phyloP scores from a whole-genome alignment of 352 stramenopile species.

The Stramenopiles sp. region DNA sequence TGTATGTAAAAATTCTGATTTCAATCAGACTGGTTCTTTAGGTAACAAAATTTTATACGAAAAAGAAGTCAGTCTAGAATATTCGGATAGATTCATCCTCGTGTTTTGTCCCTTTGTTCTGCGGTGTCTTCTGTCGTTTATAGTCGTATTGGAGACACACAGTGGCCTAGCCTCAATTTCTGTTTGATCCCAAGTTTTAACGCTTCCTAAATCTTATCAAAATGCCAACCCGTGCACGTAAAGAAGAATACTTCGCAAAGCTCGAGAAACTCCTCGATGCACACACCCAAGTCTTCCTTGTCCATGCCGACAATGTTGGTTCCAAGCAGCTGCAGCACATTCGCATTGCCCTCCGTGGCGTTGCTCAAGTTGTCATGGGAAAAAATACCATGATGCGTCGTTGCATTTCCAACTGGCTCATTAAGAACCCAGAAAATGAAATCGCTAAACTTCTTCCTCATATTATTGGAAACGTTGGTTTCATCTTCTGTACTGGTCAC shows the following conservation, averaged over 20 bases:
- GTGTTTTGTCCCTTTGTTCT: too few species aligned
- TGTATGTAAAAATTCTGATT: too few species aligned
- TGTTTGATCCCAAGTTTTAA: too few species aligned
- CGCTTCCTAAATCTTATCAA: too few species aligned
- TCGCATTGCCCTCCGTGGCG: slow-evolving; percentile 60
- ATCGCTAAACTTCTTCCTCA: slow-evolving; percentile 40
- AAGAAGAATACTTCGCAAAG: slow-evolving; percentile 6
- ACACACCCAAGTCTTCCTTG: slow-evolving; percentile 91
- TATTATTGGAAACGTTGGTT: slow-evolving; percentile 86
- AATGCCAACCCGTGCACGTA: slow-evolving; percentile 8
- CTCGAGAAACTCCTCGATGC: slow-evolving; percentile 37
- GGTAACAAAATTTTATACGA: too few species aligned
- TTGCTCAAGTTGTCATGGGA: slow-evolving; percentile 87
- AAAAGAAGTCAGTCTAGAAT: too few species aligned
- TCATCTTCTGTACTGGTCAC: slow-evolving; percentile 97
- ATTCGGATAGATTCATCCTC: too few species aligned
- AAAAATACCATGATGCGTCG: slow-evolving; percentile 99
- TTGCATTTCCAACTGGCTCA: slow-evolving; percentile 75
- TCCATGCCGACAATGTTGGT: slow-evolving; percentile 93
- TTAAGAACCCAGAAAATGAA: slow-evolving; percentile 79
- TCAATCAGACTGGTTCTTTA: too few species aligned
- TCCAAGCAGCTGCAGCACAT: slow-evolving; percentile 96
- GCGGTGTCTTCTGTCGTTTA: too few species aligned
- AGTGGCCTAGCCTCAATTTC: too few species aligned
- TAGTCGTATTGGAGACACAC: too few species aligned